phyloP scores from a whole-genome alignment of 306 rosid genomes.

The Vigna radiata region DNA sequence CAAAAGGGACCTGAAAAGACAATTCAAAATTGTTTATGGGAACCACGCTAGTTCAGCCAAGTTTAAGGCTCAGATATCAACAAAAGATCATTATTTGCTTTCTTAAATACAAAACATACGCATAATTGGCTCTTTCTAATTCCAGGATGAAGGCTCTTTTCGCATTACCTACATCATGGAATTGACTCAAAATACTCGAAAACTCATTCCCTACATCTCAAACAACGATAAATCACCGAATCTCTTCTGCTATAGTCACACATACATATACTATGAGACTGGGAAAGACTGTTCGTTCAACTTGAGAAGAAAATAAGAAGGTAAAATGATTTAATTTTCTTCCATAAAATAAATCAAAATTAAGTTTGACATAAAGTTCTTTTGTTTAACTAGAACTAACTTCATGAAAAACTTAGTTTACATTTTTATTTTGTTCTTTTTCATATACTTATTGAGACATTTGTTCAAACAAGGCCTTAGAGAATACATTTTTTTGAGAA shows the following conservation, averaged over 20 bases:
- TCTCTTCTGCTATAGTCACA: neutral
- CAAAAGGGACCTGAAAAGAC: constrained; percentile 77
- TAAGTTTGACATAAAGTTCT: neutral
- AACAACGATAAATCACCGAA: neutral
- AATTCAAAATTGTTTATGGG: constrained; percentile 13
- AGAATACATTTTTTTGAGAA: neutral
- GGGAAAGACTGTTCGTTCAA: neutral
- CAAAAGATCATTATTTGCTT: neutral
- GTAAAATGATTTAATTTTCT: neutral
- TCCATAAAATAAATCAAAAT: neutral
- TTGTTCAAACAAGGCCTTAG: neutral
- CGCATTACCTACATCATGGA: constrained; percentile 14
- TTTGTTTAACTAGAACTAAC: neutral
- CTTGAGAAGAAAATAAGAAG: neutral
- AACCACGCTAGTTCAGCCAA: neutral
- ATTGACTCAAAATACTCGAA: constrained; percentile 13
- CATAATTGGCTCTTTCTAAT: constrained; percentile 15
- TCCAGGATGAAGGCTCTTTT: neutral
- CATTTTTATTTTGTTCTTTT: neutral
- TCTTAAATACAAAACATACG: constrained; percentile 22
- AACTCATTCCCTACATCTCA: constrained; percentile 1
- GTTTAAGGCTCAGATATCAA: constrained; percentile 30
- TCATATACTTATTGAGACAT: neutral
- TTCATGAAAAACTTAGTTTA: neutral
- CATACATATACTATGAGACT: neutral